Conservation (phyloP, 305 asterid species). For the Solanum hybrid region DNA sequence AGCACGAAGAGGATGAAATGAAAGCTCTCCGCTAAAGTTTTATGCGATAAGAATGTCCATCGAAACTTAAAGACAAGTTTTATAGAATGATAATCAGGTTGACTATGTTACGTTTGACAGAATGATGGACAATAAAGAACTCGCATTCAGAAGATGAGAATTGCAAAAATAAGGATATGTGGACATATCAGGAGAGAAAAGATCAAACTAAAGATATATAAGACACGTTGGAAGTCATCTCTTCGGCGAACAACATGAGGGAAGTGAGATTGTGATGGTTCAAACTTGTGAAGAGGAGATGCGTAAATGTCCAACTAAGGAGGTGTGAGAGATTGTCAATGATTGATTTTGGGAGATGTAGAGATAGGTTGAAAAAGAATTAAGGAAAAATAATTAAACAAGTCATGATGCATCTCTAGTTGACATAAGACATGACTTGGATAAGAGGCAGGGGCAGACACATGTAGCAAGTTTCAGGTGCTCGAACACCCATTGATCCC, state of each 20-base stretch:
- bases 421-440: not conserved
- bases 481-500: too few species aligned
- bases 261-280: not conserved
- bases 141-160: accelerated
- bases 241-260: not conserved
- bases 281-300: not conserved
- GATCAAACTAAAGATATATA: not conserved
- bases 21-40: too few species aligned
- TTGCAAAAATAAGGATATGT: not conserved
- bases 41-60: not conserved
- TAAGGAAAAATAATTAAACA: not conserved
- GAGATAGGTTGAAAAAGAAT: accelerated
- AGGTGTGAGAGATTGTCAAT: not conserved
- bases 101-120: accelerated
- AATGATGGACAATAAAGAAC: accelerated
- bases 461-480: too few species aligned
- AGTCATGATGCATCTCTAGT: not conserved
- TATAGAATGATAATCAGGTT: not conserved
- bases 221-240: not conserved
- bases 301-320: not conserved
- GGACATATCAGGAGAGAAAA: not conserved
- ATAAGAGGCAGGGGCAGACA: not conserved
- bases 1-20: not conserved
- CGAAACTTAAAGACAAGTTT: not conserved
- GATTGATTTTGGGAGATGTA: not conserved